Evolutionary conservation across 2,329 filamentous ascomycete species (phyloP), one percentile per base, ranked within the genome.

Genomic region (Emmonsiellopsis sp.): DNA sequence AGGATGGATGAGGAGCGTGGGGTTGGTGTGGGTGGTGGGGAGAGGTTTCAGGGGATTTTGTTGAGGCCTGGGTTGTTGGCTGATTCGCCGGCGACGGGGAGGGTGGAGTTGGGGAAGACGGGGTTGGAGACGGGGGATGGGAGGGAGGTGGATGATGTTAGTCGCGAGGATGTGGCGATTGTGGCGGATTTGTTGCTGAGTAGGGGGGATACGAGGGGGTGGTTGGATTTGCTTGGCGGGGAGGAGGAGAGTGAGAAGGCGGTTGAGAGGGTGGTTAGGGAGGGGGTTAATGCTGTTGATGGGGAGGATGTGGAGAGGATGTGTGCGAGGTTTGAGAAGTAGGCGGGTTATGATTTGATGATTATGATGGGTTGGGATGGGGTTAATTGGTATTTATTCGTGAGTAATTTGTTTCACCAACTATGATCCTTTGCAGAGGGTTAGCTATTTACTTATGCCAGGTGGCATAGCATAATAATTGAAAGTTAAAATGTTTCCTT

Each of bases 181-280:
- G 73, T 77, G 42, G 73, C 77, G 43, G 76, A 74, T 59, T 65
- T 62, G 57, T 67, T 79, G 56, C 60, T 81, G 64, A 75, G 74
- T 15, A 71, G 72, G 10, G 70, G 71, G 20, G 75, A 75, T 58
- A 71, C 70, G 26, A 71, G 70, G 40, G 78, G 79, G 0, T 81
- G 78, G 77, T 69, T 74, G 62, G 79, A 81, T 70, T 63, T 81
- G 57, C 56, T 80, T 45, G 72, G 76, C 59, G 79, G 78, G 2
- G 68, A 78, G 16, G 73, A 78, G 54, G 62, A 60, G 0, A 68
- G 79, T 46, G 68, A 69, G 6, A 65, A 67, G 48, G 78, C 76
- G 11, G 72, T 80, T 20, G 71, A 76, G 56, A 68, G 67, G 57
- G 65, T 76, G 55, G 70, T 70, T 1, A 70, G 61, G 59, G 72